Evolutionary conservation across 169 alveolate genomes (phyloP).

Genomic region (Plasmodium yoelii): DNA sequence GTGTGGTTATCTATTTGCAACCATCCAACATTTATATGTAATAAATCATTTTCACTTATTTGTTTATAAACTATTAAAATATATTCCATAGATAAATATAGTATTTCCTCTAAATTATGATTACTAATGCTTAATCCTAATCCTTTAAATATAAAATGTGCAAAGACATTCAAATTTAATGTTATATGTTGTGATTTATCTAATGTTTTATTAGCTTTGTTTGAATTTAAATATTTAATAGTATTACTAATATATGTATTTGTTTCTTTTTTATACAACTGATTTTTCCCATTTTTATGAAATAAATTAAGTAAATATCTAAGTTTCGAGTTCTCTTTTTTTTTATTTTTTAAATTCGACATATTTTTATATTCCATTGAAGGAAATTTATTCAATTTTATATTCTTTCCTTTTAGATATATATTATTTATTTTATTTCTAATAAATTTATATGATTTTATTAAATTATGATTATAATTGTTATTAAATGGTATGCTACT

Average conservation of each 20-base stretch:
- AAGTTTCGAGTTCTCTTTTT: neutral
- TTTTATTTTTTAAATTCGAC: neutral
- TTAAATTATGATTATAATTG: conserved; percentile 22
- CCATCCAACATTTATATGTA: conserved; percentile 73
- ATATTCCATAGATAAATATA: conserved; percentile 71
- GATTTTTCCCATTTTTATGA: conserved; percentile 21
- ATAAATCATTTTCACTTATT: conserved; percentile 57
- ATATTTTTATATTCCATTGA: conserved; percentile 8
- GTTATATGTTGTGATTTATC: conserved; percentile 22
- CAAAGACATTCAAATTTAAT: conserved; percentile 54
- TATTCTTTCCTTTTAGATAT: conserved; percentile 5
- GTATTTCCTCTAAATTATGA: conserved; percentile 72
- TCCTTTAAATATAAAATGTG: conserved; percentile 71
- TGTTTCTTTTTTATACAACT: conserved; percentile 1
- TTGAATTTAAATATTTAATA: conserved; percentile 40
- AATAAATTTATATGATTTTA: conserved; percentile 32
- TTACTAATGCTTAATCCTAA: conserved; percentile 71
- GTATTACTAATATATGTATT: conserved; percentile 12
- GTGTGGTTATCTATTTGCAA: conserved; percentile 76
- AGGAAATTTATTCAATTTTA: neutral
- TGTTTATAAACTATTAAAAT: conserved; percentile 57
- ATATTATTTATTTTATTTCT: conserved; percentile 12
- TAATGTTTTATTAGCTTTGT: conserved; percentile 25
- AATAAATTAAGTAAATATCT: conserved; percentile 45
- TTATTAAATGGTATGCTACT: conserved; percentile 19